Base-by-base conservation (phyloP, 345 rosid species). In the Turritis glabra region DNA sequence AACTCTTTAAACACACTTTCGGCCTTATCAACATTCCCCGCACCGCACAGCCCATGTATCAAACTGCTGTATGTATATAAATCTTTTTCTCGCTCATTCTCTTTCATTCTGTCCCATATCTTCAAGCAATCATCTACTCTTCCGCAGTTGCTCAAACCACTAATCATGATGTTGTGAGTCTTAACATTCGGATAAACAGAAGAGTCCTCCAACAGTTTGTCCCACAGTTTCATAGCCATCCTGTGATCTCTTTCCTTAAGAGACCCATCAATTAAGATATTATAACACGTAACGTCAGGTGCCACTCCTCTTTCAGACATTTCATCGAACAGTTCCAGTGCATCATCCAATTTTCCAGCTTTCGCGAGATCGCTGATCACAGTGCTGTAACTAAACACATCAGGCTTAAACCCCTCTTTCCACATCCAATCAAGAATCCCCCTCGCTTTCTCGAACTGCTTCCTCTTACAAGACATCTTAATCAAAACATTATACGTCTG, bases 121-220 rank as follows among this genome's bases (percentile, higher is more conserved):
- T 82, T 82, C 78, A 90, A 76, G 54, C 92, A 73, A 80, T 89
- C 91, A 61, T 88, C 87, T 38, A 85, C 72, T 75, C 76, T 86
- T 33, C 90, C 88, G 46, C 94, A 86, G 66, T 88, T 90, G 67
- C 89, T 89, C 77, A 92, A 80, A 51, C 96, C 97, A 78, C 72
- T 85, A 56, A 92, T 90, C 97, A 94, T 90, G 40, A 89, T 79
- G 74, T 90, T 95, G 67, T 95, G 91, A 41, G 93, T 87, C 69
- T 80, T 85, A 10, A 88, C 89, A 84, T 85, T 90, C 1, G 97
- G 97, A 77, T 76, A 95, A 64, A 84, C 87, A 7, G 72, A 72
- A 8, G 87, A 50, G 22, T 72, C 85, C 77, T 66, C 74, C 72
- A 83, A 75, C 81, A 89, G 69, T 56, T 80, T 89, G 18, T 81